Conservation (phyloP, 2,329 filamentous ascomycete genomes). For the Colletotrichum godetiae region DNA sequence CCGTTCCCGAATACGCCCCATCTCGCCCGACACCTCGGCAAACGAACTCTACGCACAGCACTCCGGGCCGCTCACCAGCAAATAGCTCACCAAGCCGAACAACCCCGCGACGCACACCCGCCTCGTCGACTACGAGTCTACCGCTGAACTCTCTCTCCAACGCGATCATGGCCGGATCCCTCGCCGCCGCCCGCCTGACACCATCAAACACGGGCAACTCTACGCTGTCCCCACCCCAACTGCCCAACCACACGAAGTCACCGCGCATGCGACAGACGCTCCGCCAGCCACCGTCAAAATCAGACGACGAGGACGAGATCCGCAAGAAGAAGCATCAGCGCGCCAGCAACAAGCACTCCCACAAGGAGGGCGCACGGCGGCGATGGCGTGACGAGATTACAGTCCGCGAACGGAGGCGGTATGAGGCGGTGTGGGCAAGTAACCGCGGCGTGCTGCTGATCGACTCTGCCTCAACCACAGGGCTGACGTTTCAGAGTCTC, state of each 20-base stretch:
- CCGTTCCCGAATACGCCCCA: not conserved
- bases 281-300: constrained; percentile 63
- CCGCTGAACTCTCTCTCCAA: constrained; percentile 75
- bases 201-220: constrained; percentile 53
- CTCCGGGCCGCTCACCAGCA: constrained; percentile 25
- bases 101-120: constrained; percentile 43
- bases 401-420: constrained; percentile 78
- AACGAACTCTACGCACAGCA: constrained; percentile 11
- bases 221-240: constrained; percentile 52
- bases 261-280: constrained; percentile 74
- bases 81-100: constrained; percentile 50
- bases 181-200: constrained; percentile 71
- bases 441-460: constrained; percentile 71
- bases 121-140: constrained; percentile 52
- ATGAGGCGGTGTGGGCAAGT: constrained; percentile 87
- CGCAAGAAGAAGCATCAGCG: constrained; percentile 58
- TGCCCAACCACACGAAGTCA: constrained; percentile 57
- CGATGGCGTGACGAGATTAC: constrained; percentile 83
- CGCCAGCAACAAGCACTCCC: constrained; percentile 73
- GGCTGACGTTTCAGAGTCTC: not conserved
- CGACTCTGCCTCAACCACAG: not conserved
- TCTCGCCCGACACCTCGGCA: not conserved
- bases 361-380: constrained; percentile 80
- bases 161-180: constrained; percentile 80
- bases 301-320: constrained; percentile 66